Base-by-base conservation (phyloP, 495 filamentous ascomycete genomes). In the Penicillium bovifimosum region DNA sequence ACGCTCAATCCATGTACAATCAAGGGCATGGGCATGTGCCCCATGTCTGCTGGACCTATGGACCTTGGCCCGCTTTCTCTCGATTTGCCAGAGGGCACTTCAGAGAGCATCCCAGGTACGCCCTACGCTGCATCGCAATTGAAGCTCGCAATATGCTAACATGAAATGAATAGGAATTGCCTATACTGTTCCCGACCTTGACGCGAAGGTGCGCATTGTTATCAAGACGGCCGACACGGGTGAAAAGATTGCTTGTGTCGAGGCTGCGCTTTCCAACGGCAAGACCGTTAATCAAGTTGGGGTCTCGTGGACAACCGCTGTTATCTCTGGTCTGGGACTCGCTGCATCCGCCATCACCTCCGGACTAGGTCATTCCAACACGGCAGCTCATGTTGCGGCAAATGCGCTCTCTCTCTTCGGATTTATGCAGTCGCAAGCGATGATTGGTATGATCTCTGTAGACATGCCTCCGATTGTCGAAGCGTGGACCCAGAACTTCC, bases 401-500 rank as follows among this genome's bases (percentile, higher is more conserved):
- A 96, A 95, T 65, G 86, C 93, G 7, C 74, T 97, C 24, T 95
- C 92, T 18, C 80, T 98, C 7, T 96, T 97, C 56, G 82, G 88
- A 35, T 98, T 91, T 72, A 96, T 97, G 80, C 93, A 98, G 67
- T 85, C 88, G 10, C 93, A 96, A 66, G 91, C 93, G n/a, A 91
- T 98, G 69, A 77, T 96, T 56, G 93, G 91, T 40, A 86, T 96
- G 76, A 87, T 82, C 31, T 79, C 86, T 10, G 84, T 96, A n/a
- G 77, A 78, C 20, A 81, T 96, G 44, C 93, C 93, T 3, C 93
- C 93, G 0, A 87, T 95, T 42, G 93, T 95, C 38, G 80, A 86
- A 62, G 79, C 92, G 0, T 98, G 93, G 93, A 96, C 92, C 0
- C 92, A 97, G 75, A 93, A 97, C 64, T 96, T 97, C 76, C 86